Conservation (phyloP, 345 rosid genomes). For the Linum lewisii region DNA sequence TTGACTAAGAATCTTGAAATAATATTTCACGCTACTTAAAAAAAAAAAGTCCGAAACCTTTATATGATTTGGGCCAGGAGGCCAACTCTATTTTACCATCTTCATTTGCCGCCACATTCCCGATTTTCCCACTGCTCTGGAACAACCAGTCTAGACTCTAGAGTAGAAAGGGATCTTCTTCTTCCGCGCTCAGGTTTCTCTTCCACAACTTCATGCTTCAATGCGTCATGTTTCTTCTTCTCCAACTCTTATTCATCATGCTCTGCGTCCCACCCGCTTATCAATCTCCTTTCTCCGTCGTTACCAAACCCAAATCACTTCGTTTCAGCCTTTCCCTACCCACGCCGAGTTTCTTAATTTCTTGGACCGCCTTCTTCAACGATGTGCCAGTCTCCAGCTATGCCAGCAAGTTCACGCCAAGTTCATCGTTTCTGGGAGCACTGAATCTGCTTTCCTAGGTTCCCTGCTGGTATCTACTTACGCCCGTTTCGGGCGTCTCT, state of each 20-base stretch:
- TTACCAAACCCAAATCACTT: slow-evolving; percentile 3
- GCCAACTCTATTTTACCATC: too few species aligned
- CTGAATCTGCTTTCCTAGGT: slow-evolving; percentile 39
- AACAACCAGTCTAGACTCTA: too few species aligned
- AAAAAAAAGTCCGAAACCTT: too few species aligned
- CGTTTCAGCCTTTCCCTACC: slow-evolving; percentile 12
- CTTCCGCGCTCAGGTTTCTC: background rate
- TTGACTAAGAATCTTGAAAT: too few species aligned
- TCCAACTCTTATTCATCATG: background rate
- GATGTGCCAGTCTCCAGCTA: slow-evolving; percentile 23
- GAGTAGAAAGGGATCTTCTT: too few species aligned
- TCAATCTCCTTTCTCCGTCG: background rate
- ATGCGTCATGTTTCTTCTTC: background rate
- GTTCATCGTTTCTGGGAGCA: slow-evolving; percentile 23
- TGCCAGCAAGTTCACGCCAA: slow-evolving; percentile 38
- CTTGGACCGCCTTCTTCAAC: slow-evolving; percentile 34
- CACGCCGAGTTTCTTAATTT: slow-evolving; percentile 17
- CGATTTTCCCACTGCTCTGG: too few species aligned
- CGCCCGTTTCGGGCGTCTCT: slow-evolving; percentile 32
- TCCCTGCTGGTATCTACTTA: slow-evolving; percentile 44
- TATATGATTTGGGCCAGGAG: too few species aligned
- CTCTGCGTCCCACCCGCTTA: background rate
- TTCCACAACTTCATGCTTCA: background rate
- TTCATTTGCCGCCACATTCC: too few species aligned
- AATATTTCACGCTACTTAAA: too few species aligned